Percentiles rank a stretch among this genome's conserved stretches.
Conservation (phyloP, 2,329 filamentous ascomycete genomes). For the Sporothrix pseudoabietina region DNA sequence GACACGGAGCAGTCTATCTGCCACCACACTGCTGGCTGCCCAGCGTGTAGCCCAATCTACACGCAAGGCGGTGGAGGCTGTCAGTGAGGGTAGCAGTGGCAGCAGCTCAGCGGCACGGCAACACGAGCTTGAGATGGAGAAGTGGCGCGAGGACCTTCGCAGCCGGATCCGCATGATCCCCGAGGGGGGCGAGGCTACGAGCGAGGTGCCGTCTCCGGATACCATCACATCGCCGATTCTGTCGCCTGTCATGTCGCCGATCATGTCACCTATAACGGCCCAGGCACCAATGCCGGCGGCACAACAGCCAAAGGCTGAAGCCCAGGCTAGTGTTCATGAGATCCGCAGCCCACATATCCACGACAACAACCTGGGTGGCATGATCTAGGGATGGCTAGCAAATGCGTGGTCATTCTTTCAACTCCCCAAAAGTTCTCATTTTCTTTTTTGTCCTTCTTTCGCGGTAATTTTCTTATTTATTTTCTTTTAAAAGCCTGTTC, state of each 20-base stretch:
- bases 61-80: conserved; percentile 28
- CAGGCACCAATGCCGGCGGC: too few relatives aligned
- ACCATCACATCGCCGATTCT: neutral
- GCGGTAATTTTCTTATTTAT: neutral
- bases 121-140: conserved; percentile 42
- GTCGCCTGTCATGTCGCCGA: neutral
- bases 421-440: neutral
- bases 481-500: neutral
- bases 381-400: neutral
- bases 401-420: neutral
- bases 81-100: conserved; percentile 6
- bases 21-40: conserved; percentile 25
- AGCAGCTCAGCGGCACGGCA: conserved; percentile 28
- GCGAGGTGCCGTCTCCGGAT: neutral
- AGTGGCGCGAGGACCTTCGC: conserved; percentile 43
- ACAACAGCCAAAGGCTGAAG: neutral
- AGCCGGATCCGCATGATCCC: conserved; percentile 44
- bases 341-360: neutral
- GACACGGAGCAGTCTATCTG: conserved; percentile 21
- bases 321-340: neutral
- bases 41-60: conserved; percentile 31
- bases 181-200: conserved; percentile 33
- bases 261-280: neutral
- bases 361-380: neutral
- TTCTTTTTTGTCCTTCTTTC: neutral